Evolutionary conservation across 1,284 basidiomycete species (phyloP).

Genomic region (Trichosporon sp.): DNA sequence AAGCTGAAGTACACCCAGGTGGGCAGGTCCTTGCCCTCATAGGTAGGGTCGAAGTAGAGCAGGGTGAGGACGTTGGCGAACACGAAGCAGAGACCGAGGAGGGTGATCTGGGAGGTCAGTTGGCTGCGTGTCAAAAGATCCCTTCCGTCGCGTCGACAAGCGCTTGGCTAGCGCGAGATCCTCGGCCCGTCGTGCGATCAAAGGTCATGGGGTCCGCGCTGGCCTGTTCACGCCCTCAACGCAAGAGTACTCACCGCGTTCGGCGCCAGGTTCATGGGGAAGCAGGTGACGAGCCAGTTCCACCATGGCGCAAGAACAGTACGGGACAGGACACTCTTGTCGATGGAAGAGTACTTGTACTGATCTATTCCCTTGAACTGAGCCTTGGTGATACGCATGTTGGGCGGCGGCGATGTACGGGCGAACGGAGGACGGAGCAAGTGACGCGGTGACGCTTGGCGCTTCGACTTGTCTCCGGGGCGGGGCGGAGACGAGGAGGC

Average conservation of each 20-base stretch:
- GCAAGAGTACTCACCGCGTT: slow-evolving; percentile 69
- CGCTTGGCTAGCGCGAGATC: not conserved
- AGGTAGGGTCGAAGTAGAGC: slow-evolving; percentile 76
- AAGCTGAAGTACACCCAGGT: slow-evolving; percentile 87
- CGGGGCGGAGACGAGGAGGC: not conserved
- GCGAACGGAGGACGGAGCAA: no score
- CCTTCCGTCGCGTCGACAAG: not conserved
- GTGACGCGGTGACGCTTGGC: not conserved
- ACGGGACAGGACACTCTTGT: slow-evolving; percentile 59
- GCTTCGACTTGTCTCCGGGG: not conserved
- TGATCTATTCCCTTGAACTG: slow-evolving; percentile 60
- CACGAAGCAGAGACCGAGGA: slow-evolving; percentile 79
- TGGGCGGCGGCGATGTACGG: slow-evolving; percentile 12
- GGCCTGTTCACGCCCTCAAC: not conserved
- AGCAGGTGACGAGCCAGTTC: slow-evolving; percentile 90
- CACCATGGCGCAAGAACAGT: slow-evolving; percentile 83
- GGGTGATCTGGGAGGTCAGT: slow-evolving; percentile 66
- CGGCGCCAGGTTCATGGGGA: slow-evolving; percentile 84
- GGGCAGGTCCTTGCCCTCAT: slow-evolving; percentile 68
- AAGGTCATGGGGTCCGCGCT: not conserved
- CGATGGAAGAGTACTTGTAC: slow-evolving; percentile 64
- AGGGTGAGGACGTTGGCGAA: slow-evolving; percentile 81
- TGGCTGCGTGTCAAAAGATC: not conserved
- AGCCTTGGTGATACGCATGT: slow-evolving; percentile 54
- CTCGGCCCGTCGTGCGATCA: not conserved